Conservation (phyloP, 345 rosid genomes). For the Laguncularia racemosa region DNA sequence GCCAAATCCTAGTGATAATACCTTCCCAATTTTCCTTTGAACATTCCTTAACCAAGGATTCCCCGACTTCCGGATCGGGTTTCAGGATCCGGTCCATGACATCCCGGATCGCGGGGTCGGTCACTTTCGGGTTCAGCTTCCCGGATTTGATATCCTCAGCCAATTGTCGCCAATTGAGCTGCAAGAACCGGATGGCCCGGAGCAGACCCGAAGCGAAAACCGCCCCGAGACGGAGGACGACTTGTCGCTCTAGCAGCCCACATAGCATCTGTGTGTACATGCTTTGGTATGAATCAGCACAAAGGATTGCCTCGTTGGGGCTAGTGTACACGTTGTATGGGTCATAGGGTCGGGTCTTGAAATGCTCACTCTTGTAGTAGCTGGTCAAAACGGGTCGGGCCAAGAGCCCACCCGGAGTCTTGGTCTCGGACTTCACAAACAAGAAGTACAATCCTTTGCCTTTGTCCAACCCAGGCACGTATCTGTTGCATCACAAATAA, state of each 20-base stretch:
- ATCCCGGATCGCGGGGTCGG: conserved; percentile 37
- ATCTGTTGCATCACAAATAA: conserved; percentile 31
- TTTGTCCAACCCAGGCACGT: conserved; percentile 77
- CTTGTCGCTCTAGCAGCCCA: conserved; percentile 65
- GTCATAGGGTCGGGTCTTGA: conserved; percentile 75
- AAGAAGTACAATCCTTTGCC: conserved; percentile 86
- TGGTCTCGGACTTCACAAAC: conserved; percentile 85
- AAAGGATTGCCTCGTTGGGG: conserved; percentile 88
- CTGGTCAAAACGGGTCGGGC: conserved; percentile 96
- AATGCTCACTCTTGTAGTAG: conserved; percentile 88
- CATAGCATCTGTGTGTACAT: conserved; percentile 94
- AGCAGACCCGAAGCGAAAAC: conserved; percentile 92
- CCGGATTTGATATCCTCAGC: conserved; percentile 63
- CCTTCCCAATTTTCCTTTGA: conserved; percentile 58
- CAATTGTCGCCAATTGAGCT: conserved; percentile 62
- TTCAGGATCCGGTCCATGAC: conserved; percentile 37
- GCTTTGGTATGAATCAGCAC: conserved; percentile 88
- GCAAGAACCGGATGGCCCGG: conserved; percentile 85
- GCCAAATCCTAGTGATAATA: conserved; percentile 76
- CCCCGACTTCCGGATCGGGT: conserved; percentile 52
- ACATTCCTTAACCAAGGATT: conserved; percentile 44
- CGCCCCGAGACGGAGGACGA: conserved; percentile 83
- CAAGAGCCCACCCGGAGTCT: conserved; percentile 77
- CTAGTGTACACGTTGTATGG: conserved; percentile 87
- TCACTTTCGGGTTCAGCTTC: conserved; percentile 33